A percentile compares a stretch with the other conserved stretches of the same genome.
Conservation (phyloP, 2,329 filamentous ascomycete species). For the Atkinsonella hypoxylon region DNA sequence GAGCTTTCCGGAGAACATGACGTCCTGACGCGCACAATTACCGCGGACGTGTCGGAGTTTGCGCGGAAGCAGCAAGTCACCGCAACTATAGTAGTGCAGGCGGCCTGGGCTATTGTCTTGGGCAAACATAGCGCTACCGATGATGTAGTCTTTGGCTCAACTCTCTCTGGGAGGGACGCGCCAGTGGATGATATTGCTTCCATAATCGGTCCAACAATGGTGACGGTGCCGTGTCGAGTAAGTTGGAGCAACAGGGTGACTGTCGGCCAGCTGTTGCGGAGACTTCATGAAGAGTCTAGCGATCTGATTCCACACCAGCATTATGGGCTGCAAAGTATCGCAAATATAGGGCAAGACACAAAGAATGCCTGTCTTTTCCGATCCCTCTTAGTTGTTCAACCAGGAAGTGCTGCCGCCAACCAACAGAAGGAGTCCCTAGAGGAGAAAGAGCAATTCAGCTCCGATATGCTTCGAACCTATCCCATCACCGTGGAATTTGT, state of each 20-base stretch:
- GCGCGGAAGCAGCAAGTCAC: background rate
- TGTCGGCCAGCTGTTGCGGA: background rate
- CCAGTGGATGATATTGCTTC: background rate
- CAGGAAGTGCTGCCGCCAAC: background rate
- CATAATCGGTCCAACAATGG: background rate
- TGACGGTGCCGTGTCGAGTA: background rate
- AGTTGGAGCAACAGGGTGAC: background rate
- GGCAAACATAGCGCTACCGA: background rate
- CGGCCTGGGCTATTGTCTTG: background rate
- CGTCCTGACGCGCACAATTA: background rate
- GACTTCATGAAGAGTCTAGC: background rate
- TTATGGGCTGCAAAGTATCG: background rate
- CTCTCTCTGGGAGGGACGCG: background rate
- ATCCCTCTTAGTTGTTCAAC: background rate
- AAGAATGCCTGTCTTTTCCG: background rate
- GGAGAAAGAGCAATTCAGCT: background rate
- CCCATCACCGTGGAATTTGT: background rate
- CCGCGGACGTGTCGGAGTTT: background rate
- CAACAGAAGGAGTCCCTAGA: background rate
- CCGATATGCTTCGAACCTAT: background rate
- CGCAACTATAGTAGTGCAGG: background rate
- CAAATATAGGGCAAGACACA: background rate
- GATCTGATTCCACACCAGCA: background rate
- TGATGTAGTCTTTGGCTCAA: background rate
- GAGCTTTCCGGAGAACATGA: background rate